Evolutionary conservation across 176 grass and related monocot species (phyloP).

Genomic region (Saccharum officinarum): DNA sequence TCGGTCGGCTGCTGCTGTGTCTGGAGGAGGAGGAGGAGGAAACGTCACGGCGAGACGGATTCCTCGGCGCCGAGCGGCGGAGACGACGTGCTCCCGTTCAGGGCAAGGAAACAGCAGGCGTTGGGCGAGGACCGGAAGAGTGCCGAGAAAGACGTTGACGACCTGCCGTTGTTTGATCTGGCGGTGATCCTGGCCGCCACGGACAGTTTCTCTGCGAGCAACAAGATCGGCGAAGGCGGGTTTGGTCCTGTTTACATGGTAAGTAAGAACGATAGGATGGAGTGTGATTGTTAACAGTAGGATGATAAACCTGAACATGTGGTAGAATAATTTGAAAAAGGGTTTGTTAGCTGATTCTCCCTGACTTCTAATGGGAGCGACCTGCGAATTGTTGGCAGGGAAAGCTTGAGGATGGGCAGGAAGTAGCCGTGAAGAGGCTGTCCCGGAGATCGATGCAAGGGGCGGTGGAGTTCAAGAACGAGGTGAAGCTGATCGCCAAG

Average conservation of each 20-base stretch:
- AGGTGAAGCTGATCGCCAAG: constrained; percentile 56
- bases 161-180: constrained; percentile 43
- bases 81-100: constrained; percentile 10
- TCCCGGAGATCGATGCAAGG: constrained; percentile 46
- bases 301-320: neutral
- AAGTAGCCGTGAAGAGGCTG: constrained; percentile 64
- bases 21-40: constrained; percentile 17
- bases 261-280: neutral
- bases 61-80: neutral
- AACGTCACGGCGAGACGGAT: too few relatives aligned
- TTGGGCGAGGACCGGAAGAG: neutral
- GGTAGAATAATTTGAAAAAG: neutral
- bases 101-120: constrained; percentile 7
- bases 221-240: constrained; percentile 53
- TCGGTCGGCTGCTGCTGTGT: constrained; percentile 7
- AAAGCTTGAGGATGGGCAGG: constrained; percentile 46
- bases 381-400: constrained; percentile 35
- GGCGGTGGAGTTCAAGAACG: constrained; percentile 50
- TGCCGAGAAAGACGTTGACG: constrained; percentile 35
- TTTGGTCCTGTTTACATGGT: constrained; percentile 67
- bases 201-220: constrained; percentile 15
- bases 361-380: neutral
- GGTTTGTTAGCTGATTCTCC: neutral
- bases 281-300: neutral
- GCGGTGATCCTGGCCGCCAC: constrained; percentile 25